Evolutionary conservation across 2,329 filamentous ascomycete species (phyloP).

Genomic region (Alternaria viburni): DNA sequence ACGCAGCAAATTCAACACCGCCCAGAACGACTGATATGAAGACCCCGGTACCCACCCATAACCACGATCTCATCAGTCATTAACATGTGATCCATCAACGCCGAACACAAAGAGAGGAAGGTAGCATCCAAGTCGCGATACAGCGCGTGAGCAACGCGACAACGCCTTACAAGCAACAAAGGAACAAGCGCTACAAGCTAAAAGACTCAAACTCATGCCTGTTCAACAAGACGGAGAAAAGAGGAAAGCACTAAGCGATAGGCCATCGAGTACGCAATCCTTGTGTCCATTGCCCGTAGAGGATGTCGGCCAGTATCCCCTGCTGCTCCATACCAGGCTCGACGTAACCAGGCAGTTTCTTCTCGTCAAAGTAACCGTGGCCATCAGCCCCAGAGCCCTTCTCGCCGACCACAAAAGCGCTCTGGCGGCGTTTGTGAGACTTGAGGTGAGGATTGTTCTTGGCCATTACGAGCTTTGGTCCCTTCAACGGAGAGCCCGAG

Average conservation of each 20-base stretch:
- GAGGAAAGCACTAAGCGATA: constrained; percentile 16
- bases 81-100: background rate
- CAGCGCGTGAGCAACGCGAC: background rate
- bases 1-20: background rate
- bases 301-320: constrained; percentile 84
- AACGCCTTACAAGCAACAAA: background rate
- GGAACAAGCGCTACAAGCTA: background rate
- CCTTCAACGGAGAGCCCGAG: constrained; percentile 55
- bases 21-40: background rate
- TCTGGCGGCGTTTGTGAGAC: constrained; percentile 67
- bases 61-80: constrained; percentile 1
- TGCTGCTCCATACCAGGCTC: constrained; percentile 88
- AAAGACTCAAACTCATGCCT: background rate
- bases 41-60: background rate
- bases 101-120: background rate
- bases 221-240: background rate
- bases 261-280: constrained; percentile 67
- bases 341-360: constrained; percentile 63
- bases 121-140: background rate
- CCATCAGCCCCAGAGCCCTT: constrained; percentile 52
- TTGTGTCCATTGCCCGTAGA: constrained; percentile 90
- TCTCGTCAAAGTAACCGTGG: constrained; percentile 47
- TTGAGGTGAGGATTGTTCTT: constrained; percentile 86
- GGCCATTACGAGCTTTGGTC: constrained; percentile 74
- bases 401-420: constrained; percentile 50